Evolutionary conservation across 164 flowering plant species (phyloP).

Genomic region (Warburgia ugandensis): DNA sequence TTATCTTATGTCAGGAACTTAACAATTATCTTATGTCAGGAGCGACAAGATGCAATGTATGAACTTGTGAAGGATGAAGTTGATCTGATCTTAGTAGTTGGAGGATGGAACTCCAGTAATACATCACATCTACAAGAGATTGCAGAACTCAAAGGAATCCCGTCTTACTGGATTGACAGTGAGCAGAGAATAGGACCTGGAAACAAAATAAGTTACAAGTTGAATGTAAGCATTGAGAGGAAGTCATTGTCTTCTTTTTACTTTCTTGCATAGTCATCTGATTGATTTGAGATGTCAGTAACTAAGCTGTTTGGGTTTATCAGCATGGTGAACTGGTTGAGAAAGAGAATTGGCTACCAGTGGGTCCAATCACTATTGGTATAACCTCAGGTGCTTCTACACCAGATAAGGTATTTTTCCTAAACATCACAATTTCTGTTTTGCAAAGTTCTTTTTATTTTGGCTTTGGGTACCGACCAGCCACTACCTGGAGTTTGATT

Average conservation of each 20-base stretch:
- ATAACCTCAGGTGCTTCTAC: slow-evolving; percentile 97
- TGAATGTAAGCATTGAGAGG: slow-evolving; percentile 42
- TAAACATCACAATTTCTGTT: background rate
- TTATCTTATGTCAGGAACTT: slow-evolving; percentile 57
- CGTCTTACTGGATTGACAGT: slow-evolving; percentile 93
- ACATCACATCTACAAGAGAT: slow-evolving; percentile 98
- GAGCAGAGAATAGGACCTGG: slow-evolving; percentile 94
- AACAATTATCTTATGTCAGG: slow-evolving; percentile 45
- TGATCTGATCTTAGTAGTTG: slow-evolving; percentile 84
- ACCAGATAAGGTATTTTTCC: slow-evolving; percentile 75
- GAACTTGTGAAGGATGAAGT: slow-evolving; percentile 71
- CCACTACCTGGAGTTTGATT: too few relatives aligned
- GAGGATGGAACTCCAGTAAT: slow-evolving; percentile 98
- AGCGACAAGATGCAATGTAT: slow-evolving; percentile 96
- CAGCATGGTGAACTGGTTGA: slow-evolving; percentile 94
- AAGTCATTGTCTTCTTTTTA: background rate
- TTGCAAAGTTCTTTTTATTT: too few relatives aligned
- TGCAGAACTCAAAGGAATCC: slow-evolving; percentile 80
- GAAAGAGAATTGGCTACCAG: slow-evolving; percentile 83
- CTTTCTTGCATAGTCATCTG: background rate
- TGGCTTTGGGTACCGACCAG: too few relatives aligned
- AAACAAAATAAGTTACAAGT: slow-evolving; percentile 69
- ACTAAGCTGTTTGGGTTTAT: background rate
- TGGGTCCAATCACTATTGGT: slow-evolving; percentile 84
- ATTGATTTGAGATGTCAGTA: background rate